These are phyloP conservation scores for Colletotrichum abscissum DNA, from an alignment of 2,329 filamentous ascomycete genomes.

Conservation along the genomic window DNA sequence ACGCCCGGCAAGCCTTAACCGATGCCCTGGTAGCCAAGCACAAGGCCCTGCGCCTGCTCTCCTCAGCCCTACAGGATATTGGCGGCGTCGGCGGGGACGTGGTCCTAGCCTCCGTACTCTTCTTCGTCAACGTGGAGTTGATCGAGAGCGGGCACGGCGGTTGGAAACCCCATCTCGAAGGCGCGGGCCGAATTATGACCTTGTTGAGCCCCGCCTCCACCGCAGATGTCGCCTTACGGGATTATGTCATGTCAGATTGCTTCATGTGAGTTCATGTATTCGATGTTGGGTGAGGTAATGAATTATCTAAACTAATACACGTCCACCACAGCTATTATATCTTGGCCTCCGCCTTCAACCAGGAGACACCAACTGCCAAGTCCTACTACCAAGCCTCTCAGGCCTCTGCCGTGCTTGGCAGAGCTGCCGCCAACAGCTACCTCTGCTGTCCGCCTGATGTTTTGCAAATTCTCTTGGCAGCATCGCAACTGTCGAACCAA, in stretches of 20 bases:
- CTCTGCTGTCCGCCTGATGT: slow-evolving; percentile 58
- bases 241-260: slow-evolving; percentile 60
- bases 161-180: slow-evolving; percentile 60
- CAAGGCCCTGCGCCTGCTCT: slow-evolving; percentile 55
- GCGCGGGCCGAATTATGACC: slow-evolving; percentile 56
- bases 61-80: slow-evolving; percentile 51
- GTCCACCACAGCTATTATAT: slow-evolving; percentile 53
- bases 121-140: slow-evolving; percentile 62
- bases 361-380: slow-evolving; percentile 42
- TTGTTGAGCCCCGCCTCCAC: slow-evolving; percentile 48
- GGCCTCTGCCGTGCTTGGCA: slow-evolving; percentile 50
- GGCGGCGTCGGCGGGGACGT: slow-evolving; percentile 49
- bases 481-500: slow-evolving; percentile 52
- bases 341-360: slow-evolving; percentile 56
- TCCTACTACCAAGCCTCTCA: slow-evolving; percentile 50
- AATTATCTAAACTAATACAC: slow-evolving; percentile 7
- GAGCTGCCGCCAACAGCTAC: slow-evolving; percentile 57
- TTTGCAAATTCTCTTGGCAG: slow-evolving; percentile 55
- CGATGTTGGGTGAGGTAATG: slow-evolving; percentile 1
- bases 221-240: slow-evolving; percentile 50
- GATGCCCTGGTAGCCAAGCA: slow-evolving; percentile 59
- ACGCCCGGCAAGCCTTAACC: slow-evolving; percentile 46
- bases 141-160: slow-evolving; percentile 60
- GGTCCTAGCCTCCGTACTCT: slow-evolving; percentile 58
- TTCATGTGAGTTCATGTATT: slow-evolving; percentile 50